Base-by-base conservation (phyloP, 306 rosid genomes). In the Lathyrus oleraceus region DNA sequence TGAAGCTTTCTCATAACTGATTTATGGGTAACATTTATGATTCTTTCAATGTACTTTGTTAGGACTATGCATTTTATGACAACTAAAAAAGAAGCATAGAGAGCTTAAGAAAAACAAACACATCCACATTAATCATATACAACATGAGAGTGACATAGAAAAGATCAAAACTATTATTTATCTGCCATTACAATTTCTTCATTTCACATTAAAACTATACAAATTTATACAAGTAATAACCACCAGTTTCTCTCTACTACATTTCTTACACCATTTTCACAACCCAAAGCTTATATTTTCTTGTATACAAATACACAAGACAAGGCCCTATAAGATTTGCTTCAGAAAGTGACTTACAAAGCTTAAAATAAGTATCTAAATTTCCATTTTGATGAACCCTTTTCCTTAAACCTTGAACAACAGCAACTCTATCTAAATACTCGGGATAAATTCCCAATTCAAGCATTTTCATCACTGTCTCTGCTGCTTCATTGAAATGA, bases 231-330 rank as follows among this genome's bases (percentile, higher is more conserved):
- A 78, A 25, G 69, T 76, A 68, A 71, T 70, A 61, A 61, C 77
- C 87, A 76, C 81, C 76, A 30, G 0, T 15, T 11, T 13, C n/a
- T 57, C 44, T 21, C 35, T 19, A 32, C n/a, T 30, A 59, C 49
- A 54, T 47, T 53, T 60, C 60, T 85, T 81, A 94, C 39, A 94
- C 62, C 89, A 81, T 85, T 80, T 88, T 88, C 78, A 88, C 72
- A 78, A 88, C 81, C 98, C 98, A 94, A 56, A 94, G 88, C 75
- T 87, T 94, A 69, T 83, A 71, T 75, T 88, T 94, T 75, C 86
- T 89, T 63, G 87, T 83, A 72, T 87, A 87, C 83, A 94, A 74
- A 83, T 94, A 91, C 43, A 90, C 65, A 73, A 90, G 89, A 78
- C 91, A 84, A 10, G 98, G 94, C 63, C 87, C 97, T 20, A 94